phyloP scores from a whole-genome alignment of 1,284 basidiomycete genomes.

The Rhizoctonia solani region DNA sequence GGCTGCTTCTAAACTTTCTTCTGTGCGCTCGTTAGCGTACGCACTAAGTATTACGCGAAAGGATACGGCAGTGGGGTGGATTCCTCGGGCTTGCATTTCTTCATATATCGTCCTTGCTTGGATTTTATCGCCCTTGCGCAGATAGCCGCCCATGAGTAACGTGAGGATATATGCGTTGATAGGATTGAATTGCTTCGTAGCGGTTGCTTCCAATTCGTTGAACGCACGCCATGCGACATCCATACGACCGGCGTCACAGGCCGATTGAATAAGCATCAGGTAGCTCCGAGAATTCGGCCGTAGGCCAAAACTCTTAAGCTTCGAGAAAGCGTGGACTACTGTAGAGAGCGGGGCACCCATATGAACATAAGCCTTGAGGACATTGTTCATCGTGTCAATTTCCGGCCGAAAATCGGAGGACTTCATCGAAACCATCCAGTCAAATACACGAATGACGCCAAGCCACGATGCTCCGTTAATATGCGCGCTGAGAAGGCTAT shows the following conservation, averaged over 20 bases:
- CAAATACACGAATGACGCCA: constrained; percentile 71
- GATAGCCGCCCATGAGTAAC: constrained; percentile 81
- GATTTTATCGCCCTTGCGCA: constrained; percentile 60
- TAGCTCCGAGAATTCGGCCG: constrained; percentile 71
- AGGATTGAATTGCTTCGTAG: constrained; percentile 24
- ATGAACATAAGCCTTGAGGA: constrained; percentile 85
- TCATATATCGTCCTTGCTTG: constrained; percentile 73
- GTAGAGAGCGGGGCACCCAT: constrained; percentile 75
- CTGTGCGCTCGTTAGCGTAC: constrained; percentile 56
- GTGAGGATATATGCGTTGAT: constrained; percentile 65
- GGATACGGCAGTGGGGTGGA: constrained; percentile 72
- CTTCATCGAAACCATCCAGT: constrained; percentile 48
- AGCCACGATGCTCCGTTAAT: constrained; percentile 82
- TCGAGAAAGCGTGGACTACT: constrained; percentile 68
- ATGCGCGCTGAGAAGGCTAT: constrained; percentile 80
- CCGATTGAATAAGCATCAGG: constrained; percentile 79
- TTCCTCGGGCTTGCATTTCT: constrained; percentile 69
- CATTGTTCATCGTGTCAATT: constrained; percentile 65
- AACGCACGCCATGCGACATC: constrained; percentile 70
- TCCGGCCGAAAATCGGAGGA: constrained; percentile 41
- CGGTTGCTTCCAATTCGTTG: constrained; percentile 60
- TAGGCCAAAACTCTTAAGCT: constrained; percentile 56
- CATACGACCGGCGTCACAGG: constrained; percentile 76
- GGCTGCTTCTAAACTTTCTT: constrained; percentile 59
- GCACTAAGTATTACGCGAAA: constrained; percentile 72